A percentile compares a stretch with the other conserved stretches of the same genome.
Conservation (phyloP, 257 asterid genomes). For the Pogostemon cablin region DNA sequence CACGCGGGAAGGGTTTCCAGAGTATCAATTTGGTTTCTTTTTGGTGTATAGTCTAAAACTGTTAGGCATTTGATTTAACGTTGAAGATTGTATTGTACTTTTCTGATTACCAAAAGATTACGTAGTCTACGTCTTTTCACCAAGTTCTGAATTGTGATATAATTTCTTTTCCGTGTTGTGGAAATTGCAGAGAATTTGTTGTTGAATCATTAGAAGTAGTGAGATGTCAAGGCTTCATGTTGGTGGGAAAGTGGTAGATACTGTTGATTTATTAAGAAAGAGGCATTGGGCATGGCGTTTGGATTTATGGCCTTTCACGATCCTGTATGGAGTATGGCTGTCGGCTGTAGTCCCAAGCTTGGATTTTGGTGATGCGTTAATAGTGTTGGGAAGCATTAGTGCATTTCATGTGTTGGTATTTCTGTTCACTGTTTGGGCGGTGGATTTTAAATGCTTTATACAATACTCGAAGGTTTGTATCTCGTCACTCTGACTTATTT, state of each 20-base stretch:
- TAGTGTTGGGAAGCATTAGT: constrained; percentile 66
- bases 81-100: too few relatives aligned
- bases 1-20: background rate
- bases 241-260: constrained; percentile 97
- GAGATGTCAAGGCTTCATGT: constrained; percentile 78
- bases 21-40: background rate
- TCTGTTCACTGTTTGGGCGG: constrained; percentile 94
- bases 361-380: constrained; percentile 77
- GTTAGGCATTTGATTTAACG: background rate
- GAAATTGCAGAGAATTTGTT: constrained; percentile 34
- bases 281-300: constrained; percentile 90
- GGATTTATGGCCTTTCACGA: constrained; percentile 83
- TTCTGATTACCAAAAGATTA: background rate
- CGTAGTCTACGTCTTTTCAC: background rate
- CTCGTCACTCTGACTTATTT: background rate
- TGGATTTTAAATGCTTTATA: constrained; percentile 81
- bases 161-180: background rate
- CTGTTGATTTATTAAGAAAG: constrained; percentile 76
- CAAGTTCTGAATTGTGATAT: background rate
- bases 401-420: constrained; percentile 71
- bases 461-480: constrained; percentile 76
- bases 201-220: constrained; percentile 32
- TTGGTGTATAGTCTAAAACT: background rate
- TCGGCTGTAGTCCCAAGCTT: constrained; percentile 72
- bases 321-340: constrained; percentile 75